These are phyloP conservation scores for Hortaea werneckii DNA, from an alignment of 2,329 filamentous ascomycete species.

Conservation along the genomic window DNA sequence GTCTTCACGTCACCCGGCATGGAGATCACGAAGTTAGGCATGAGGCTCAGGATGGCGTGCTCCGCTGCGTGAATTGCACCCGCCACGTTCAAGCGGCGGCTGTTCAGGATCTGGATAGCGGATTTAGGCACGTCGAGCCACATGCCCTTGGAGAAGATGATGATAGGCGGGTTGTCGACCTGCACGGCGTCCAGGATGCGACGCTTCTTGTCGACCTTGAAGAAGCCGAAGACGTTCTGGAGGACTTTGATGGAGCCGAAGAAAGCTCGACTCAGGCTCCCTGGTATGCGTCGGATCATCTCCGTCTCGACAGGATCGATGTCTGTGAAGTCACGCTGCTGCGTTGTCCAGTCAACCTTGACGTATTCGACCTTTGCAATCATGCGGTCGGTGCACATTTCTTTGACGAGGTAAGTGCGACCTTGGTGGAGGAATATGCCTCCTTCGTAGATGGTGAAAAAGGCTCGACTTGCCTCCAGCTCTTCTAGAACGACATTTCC, in stretches of 20 bases:
- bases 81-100: constrained; percentile 65
- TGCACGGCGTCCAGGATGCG: constrained; percentile 84
- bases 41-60: constrained; percentile 74
- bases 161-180: constrained; percentile 85
- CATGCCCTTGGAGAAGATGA: constrained; percentile 77
- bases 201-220: constrained; percentile 82
- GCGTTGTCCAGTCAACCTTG: constrained; percentile 88
- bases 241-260: constrained; percentile 79
- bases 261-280: constrained; percentile 61
- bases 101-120: constrained; percentile 69
- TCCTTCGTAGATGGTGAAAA: constrained; percentile 92
- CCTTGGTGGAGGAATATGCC: constrained; percentile 96
- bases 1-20: constrained; percentile 87
- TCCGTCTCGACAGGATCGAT: constrained; percentile 90
- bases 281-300: constrained; percentile 62
- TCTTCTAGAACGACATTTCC: constrained; percentile 79
- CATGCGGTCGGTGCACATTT: constrained; percentile 69
- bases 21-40: constrained; percentile 84
- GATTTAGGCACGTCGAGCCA: constrained; percentile 83
- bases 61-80: constrained; percentile 91
- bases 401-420: constrained; percentile 81
- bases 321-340: constrained; percentile 86
- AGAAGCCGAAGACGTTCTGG: constrained; percentile 89
- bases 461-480: constrained; percentile 88
- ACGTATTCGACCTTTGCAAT: constrained; percentile 83